Evolutionary conservation across 1,284 basidiomycete species (phyloP), one percentile per base, ranked within the genome.

Genomic region (Rhodofomes roseus): DNA sequence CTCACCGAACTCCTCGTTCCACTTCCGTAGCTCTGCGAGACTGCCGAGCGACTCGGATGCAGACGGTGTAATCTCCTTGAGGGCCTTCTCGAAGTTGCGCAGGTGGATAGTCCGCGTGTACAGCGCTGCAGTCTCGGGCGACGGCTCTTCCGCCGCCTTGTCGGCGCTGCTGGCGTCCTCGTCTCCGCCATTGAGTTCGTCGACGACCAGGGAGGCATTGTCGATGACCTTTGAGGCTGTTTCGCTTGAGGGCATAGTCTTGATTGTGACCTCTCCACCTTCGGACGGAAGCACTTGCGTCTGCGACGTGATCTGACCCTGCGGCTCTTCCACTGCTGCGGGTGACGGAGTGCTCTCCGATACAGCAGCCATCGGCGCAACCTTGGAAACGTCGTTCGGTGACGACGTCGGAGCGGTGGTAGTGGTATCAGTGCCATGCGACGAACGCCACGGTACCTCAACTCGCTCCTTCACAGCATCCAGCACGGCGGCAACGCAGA

Each of bases 1-100:
- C 69, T 95, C 93, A 31, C 93, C 94, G 71, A 94, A 96, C 71
- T 95, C 90, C 48, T 94, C 90, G 62, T 95, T 94, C 93, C 93
- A 96, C 74, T 89, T 93, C 52, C 92, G 84, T 62, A 96, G 76
- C 63, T 93, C 93, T 2, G 89, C 78, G 43, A 96, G 81, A 53
- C 84, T 90, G 44, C 93, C 92, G 8, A 91, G 73, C 9, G 86
- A 80, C 72, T 95, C 94, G 4, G 91, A 93, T 1, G 87, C 89
- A 0, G 90, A 93, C 9, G 93, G 92, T 1, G 90, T 89, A 64
- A 96, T 95, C 73, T 96, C 93, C 66, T 83, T 86, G 54, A 95
- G 79, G 0, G 94, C 94, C 66, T 89, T 88, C 37, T 78, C 78
- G 70, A 96, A 96, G 70, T 96, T 90, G 60, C 79, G 83, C 57